A percentile compares a stretch with the other conserved stretches of the same genome.
phyloP scores from a whole-genome alignment of 2,329 filamentous ascomycete genomes.

The Dothistroma septosporum region DNA sequence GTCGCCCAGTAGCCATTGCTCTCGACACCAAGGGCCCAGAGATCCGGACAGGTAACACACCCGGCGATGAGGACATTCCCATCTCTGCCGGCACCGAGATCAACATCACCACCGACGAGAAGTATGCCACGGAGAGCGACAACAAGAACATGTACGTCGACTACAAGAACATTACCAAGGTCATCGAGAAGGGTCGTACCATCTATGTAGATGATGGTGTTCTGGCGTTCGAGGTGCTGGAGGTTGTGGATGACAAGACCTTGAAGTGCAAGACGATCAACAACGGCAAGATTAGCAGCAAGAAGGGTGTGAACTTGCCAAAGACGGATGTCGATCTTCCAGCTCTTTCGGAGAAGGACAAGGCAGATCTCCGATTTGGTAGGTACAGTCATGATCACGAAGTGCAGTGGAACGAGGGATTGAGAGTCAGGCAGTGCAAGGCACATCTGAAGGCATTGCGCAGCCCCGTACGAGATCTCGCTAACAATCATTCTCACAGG shows the following conservation, averaged over 20 bases:
- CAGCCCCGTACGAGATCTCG: background rate
- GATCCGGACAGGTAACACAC: conserved; percentile 77
- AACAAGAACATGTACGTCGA: conserved; percentile 97
- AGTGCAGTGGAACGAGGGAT: background rate
- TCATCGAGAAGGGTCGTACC: conserved; percentile 82
- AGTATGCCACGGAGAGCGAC: conserved; percentile 79
- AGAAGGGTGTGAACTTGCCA: conserved; percentile 98
- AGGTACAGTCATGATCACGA: background rate
- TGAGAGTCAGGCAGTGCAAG: background rate
- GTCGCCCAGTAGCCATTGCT: conserved; percentile 91
- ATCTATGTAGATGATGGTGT: conserved; percentile 99
- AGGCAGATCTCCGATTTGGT: conserved; percentile 85
- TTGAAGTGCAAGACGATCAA: conserved; percentile 83
- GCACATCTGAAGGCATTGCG: background rate
- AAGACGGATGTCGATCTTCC: conserved; percentile 98
- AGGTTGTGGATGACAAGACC: conserved; percentile 83
- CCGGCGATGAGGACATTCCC: conserved; percentile 68
- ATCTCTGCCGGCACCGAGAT: conserved; percentile 78
- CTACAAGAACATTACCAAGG: conserved; percentile 99
- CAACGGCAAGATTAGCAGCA: conserved; percentile 97
- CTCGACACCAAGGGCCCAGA: conserved; percentile 82
- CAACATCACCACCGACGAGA: conserved; percentile 95
- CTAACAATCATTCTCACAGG: background rate
- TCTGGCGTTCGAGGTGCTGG: conserved; percentile 88
- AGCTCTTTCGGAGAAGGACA: conserved; percentile 96